Evolutionary conservation across 805 yeast genomes (phyloP), one percentile per base, ranked within the genome.

Genomic region (Tetrapisispora fleetii): DNA sequence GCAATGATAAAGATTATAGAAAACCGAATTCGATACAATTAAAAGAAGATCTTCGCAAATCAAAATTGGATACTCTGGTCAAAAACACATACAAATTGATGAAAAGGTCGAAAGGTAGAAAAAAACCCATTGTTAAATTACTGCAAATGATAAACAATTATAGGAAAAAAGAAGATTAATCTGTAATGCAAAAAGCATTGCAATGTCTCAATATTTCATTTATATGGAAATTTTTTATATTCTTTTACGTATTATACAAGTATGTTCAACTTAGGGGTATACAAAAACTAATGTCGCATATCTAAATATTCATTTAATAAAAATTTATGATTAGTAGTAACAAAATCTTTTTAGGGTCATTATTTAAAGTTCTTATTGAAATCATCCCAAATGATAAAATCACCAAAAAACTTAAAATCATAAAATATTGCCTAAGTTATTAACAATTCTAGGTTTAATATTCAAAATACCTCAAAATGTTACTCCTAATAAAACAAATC

Each of bases 101-200:
- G 22, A 56, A 56, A 28, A 54, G 60, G 21, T 48, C 48, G 0
- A 57, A 51, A 42, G 68, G 67, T 11, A 58, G 68, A 46, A 62
- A 57, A 45, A 64, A 54, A 45, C 66, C 68, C 1, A 53, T 62
- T 4, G 47, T 60, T 6, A 55, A 55, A n/a, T 42, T 62, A 30
- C 44, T 62, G 21, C 61, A 58, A 37, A 44, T 59, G 43, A 52
- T 52, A 24, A 57, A 57, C 33, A 54, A 51, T 21, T 22, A 41
- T 14, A 41, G 18, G 22, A 32, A 41, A 14, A 41, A 41, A 30
- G 27, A 41, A 16, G 28, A 41, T 18, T 32, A 18, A 41, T 19
- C n/a, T 3, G 5, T 32, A 14, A 11, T 6, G 14, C 14, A 32
- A 14, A 14, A 32, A 28, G 14, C 35, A 32, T 6, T 13, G 10